Percentiles rank a stretch among this genome's conserved stretches.
Conservation (phyloP, 805 yeast genomes). For the Ogataea saltuana region DNA sequence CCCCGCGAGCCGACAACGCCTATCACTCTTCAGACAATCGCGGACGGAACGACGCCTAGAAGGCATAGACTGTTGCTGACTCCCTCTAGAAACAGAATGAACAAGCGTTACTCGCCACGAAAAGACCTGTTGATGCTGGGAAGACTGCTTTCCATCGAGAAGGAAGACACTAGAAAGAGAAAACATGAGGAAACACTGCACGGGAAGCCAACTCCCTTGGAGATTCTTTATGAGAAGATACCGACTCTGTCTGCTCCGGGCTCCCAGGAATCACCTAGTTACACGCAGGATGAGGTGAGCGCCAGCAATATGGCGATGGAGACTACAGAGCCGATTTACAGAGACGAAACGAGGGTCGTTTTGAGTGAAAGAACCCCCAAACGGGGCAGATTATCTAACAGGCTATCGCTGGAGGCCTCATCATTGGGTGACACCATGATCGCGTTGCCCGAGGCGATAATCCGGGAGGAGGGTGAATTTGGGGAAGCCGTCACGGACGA, state of each 20-base stretch:
- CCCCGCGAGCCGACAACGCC: conserved; percentile 37
- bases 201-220: conserved; percentile 13
- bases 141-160: conserved; percentile 30
- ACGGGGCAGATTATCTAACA: conserved; percentile 23
- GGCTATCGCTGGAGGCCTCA: conserved; percentile 30
- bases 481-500: conserved; percentile 24
- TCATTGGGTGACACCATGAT: conserved; percentile 32
- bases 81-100: conserved; percentile 27
- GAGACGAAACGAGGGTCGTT: neutral
- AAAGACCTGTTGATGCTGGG: conserved; percentile 34
- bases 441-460: conserved; percentile 38
- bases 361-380: conserved; percentile 23
- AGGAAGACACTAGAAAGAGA: conserved; percentile 22
- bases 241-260: conserved; percentile 6
- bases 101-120: conserved; percentile 34
- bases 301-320: neutral
- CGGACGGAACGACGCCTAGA: conserved; percentile 35
- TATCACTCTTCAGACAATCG: conserved; percentile 32
- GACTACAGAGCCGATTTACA: neutral
- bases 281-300: neutral
- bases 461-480: conserved; percentile 32
- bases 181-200: conserved; percentile 14
- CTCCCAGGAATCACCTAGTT: conserved; percentile 1
- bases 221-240: conserved; percentile 18
- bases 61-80: conserved; percentile 32